phyloP scores from a whole-genome alignment of 805 yeast genomes.

The Yarrowia bubula region DNA sequence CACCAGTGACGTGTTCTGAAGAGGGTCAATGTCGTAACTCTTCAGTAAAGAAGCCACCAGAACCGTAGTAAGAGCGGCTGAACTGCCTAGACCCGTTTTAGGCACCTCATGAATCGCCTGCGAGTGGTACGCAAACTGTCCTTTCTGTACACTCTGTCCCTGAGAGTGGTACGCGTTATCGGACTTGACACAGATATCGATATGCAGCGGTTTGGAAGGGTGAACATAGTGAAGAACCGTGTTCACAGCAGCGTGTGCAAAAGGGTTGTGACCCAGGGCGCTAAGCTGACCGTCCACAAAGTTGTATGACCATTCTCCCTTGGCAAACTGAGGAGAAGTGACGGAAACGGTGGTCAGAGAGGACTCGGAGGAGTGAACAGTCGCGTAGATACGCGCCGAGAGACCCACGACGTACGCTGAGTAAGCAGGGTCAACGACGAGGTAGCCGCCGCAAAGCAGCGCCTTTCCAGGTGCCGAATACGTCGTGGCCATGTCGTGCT shows the following conservation, averaged over 20 bases:
- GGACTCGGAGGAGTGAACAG: slow-evolving; percentile 39
- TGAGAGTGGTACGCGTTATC: slow-evolving; percentile 91
- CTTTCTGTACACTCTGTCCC: slow-evolving; percentile 43
- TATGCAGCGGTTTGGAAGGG: slow-evolving; percentile 37
- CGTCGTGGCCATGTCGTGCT: slow-evolving; percentile 39
- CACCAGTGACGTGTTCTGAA: slow-evolving; percentile 39
- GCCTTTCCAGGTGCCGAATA: slow-evolving; percentile 97
- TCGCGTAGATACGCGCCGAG: slow-evolving; percentile 85
- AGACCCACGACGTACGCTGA: slow-evolving; percentile 80
- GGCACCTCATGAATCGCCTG: slow-evolving; percentile 65
- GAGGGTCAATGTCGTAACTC: not conserved
- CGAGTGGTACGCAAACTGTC: slow-evolving; percentile 23
- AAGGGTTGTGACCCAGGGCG: slow-evolving; percentile 56
- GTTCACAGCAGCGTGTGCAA: slow-evolving; percentile 61
- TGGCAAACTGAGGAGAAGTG: slow-evolving; percentile 71
- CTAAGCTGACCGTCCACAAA: slow-evolving; percentile 31
- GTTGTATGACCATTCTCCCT: slow-evolving; percentile 66
- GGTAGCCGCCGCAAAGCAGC: slow-evolving; percentile 87
- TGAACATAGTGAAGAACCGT: slow-evolving; percentile 54
- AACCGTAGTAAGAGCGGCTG: slow-evolving; percentile 88
- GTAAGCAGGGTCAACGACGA: slow-evolving; percentile 78
- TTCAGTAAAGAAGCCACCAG: slow-evolving; percentile 63
- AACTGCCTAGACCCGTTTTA: slow-evolving; percentile 94
- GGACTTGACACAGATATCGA: slow-evolving; percentile 65
- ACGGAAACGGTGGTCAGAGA: slow-evolving; percentile 44